Evolutionary conservation across 2,329 filamentous ascomycete genomes (phyloP), one percentile per base, ranked within the genome.

Genomic region (Thelonectria discophora): DNA sequence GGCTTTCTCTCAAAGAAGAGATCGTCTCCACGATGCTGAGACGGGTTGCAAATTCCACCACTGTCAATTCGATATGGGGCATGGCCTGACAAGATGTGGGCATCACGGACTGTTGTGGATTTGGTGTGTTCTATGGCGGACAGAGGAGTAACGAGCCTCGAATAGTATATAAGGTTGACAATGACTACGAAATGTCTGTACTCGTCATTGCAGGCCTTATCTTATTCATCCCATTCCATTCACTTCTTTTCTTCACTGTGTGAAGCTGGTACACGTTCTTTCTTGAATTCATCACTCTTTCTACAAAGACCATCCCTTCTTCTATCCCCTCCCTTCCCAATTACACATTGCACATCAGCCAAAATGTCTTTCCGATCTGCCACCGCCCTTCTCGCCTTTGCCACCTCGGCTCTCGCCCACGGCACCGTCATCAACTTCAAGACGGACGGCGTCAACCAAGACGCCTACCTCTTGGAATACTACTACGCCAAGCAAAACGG

Each of bases 211-310:
- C 51, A 64, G 63, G 60, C 64, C n/a, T n/a, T n/a, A 57, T 57
- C 58, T 55, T 50, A 64, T 50, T 37, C 15, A n/a, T 51, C 20
- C 46, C 45, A 55, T 37, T 61, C 55, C 45, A 12, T 66, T 40
- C 56, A 58, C 57, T 70, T 70, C 68, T 24, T 70, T 62, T 62
- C 70, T 72, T 72, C 69, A 70, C 71, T 68, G 69, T 68, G 60
- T 73, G 72, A 73, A 73, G 72, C 70, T 65, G 66, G 68, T 65
- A 61, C 64, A 67, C 67, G 42, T 62, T 52, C 20, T 55, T 63
- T 37, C 34, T 52, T 30, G 15, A 51, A 46, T 32, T 39, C 17
- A 43, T 40, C 43, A 58, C 46, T 60, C 47, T 58, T 52, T 30
- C 21, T 24, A 30, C 46, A 30, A 49, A 52, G 12, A 46, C 52